Conservation (phyloP, 1,139 yeast genomes). For the Pichia sp. region DNA sequence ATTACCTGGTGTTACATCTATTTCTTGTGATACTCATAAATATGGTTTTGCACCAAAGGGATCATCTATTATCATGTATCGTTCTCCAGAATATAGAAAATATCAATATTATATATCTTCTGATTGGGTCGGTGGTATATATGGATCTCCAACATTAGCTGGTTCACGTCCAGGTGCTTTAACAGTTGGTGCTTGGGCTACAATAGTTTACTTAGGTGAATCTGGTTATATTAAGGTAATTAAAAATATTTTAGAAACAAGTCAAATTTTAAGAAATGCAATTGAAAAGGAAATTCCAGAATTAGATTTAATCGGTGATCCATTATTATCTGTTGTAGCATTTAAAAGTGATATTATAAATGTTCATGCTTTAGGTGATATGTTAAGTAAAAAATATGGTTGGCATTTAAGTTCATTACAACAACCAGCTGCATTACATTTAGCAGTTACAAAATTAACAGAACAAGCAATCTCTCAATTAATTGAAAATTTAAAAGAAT, state of each 20-base stretch:
- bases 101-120: constrained; percentile 80
- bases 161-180: constrained; percentile 97
- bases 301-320: constrained; percentile 75
- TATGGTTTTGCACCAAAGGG: constrained; percentile 99
- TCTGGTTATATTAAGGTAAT: constrained; percentile 71
- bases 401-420: constrained; percentile 91
- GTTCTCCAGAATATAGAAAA: constrained; percentile 57
- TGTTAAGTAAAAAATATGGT: constrained; percentile 51
- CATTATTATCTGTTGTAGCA: constrained; percentile 73
- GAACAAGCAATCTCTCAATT: constrained; percentile 58
- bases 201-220: constrained; percentile 71
- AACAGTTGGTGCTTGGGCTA: constrained; percentile 97
- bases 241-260: constrained; percentile 57
- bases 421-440: constrained; percentile 83
- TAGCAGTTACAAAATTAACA: constrained; percentile 77
- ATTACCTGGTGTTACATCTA: constrained; percentile 91
- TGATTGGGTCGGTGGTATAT: constrained; percentile 92
- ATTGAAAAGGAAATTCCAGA: constrained; percentile 44
- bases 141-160: constrained; percentile 94
- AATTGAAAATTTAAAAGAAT: constrained; percentile 45
- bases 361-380: constrained; percentile 73
- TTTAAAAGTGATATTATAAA: constrained; percentile 56
- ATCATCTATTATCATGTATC: constrained; percentile 85
- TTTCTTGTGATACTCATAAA: constrained; percentile 95
- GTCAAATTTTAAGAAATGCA: constrained; percentile 50